Base-by-base conservation (phyloP, 2,329 filamentous ascomycete species). In the Cryphonectria carpinicola region DNA sequence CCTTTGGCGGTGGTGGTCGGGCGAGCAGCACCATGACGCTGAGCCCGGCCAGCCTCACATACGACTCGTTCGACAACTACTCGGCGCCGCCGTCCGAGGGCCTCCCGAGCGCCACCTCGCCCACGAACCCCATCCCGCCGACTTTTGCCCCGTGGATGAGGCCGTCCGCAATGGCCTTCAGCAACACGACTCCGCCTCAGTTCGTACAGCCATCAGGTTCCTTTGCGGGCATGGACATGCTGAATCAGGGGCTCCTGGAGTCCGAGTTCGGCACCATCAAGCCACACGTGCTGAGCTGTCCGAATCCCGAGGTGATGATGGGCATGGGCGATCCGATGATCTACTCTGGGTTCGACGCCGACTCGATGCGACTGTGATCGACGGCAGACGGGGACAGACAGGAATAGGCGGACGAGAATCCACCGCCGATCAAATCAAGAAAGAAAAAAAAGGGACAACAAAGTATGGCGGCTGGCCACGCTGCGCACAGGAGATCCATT, bases 261-360 rank as follows among this genome's bases (percentile, higher is more conserved):
- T 83, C 83, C 3, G 84, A 86, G 56, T 87, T 87, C 65, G 84
- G 84, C 52, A 85, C 83, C 37, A 85, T 88, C 74, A 88, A 88
- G 80, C 86, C 86, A 17, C 85, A 88, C 69, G 82, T 86, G 61
- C 79, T 88, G 60, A 84, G 84, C 52, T 85, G 84, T 74, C 79
- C 83, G 58, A 86, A 87, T 67, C 82, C 85, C 1, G 86, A 87
- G 61, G 84, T 86, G 10, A 89, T 89, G 86, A 81, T 88, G 77
- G 85, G 86, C 25, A 83, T 87, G 76, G 84, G 83, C 25, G 87
- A 89, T 72, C 86, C 87, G 1, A 88, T 88, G 86, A 88, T 89
- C 69, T 89, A 85, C 74, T 81, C 83, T 3, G 84, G 85, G 61
- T 87, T 84, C 75, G 85, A 86, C 70, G 80, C 79, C 70, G 84